A percentile compares a stretch with the other conserved stretches of the same genome.
phyloP scores from a whole-genome alignment of 768 basidiomycete species.

The Pisolithus microcarpus region DNA sequence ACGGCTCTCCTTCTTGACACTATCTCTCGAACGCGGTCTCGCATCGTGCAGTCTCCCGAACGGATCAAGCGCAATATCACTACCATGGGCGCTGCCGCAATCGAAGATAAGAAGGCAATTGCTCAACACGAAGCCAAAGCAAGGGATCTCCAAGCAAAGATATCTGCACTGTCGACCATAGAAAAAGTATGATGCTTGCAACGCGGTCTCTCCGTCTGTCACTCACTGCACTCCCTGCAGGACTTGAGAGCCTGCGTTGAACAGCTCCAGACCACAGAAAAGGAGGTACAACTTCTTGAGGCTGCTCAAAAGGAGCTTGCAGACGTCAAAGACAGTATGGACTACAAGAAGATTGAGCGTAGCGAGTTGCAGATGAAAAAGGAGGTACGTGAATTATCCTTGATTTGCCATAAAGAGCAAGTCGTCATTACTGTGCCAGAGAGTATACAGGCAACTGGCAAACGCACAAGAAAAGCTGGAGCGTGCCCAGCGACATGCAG shows the following conservation, averaged over 20 bases:
- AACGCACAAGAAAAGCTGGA: conserved; percentile 82
- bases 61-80: conserved; percentile 77
- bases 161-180: conserved; percentile 60
- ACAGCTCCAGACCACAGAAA: conserved; percentile 68
- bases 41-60: conserved; percentile 89
- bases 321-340: conserved; percentile 60
- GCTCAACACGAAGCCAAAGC: conserved; percentile 64
- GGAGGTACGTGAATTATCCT: conserved; percentile 42
- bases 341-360: conserved; percentile 67
- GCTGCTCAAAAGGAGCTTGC: conserved; percentile 58
- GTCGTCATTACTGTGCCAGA: conserved; percentile 36
- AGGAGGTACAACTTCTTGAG: conserved; percentile 58
- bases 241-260: conserved; percentile 67
- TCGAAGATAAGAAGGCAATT: conserved; percentile 65
- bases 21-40: conserved; percentile 55
- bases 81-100: conserved; percentile 59
- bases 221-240: conserved; percentile 29
- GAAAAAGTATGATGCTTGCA: conserved; percentile 51
- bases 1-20: conserved; percentile 51
- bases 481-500: conserved; percentile 69
- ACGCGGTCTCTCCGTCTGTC: not conserved
- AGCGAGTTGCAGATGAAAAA: conserved; percentile 60
- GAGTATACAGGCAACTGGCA: conserved; percentile 68
- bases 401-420: not conserved
- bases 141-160: conserved; percentile 69